Percentiles rank a stretch among this genome's conserved stretches.
These are phyloP conservation scores for Thalassiosira livingstoniorum DNA, from an alignment of 352 stramenopile genomes.

Conservation along the genomic window DNA sequence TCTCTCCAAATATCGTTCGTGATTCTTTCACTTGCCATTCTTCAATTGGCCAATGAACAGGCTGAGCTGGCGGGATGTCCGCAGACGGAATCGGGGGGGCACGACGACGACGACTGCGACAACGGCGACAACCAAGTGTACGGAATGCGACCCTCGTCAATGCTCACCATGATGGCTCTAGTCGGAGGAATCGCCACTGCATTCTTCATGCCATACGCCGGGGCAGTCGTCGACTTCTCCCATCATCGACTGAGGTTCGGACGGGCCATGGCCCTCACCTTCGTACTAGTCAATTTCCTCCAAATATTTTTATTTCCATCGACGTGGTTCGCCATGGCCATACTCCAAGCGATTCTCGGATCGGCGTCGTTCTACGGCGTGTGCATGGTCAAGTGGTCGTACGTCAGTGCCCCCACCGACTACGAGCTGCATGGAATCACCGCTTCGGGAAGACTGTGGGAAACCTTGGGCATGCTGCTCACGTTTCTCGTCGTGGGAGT, in stretches of 20 bases:
- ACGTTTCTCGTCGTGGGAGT: conserved; percentile 29
- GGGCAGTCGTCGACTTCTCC: conserved; percentile 27
- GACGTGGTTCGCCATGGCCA: conserved; percentile 30
- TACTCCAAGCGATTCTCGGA: conserved; percentile 21
- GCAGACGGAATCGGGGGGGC: conserved; percentile 18
- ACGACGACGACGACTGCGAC: conserved; percentile 21
- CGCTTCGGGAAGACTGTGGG: conserved; percentile 15
- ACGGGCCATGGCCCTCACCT: conserved; percentile 8
- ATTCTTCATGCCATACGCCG: conserved; percentile 33
- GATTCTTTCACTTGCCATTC: conserved; percentile 30
- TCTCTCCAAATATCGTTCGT: conserved; percentile 29
- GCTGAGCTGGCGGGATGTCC: conserved; percentile 4
- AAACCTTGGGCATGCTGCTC: conserved; percentile 16
- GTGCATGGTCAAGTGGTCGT: conserved; percentile 33
- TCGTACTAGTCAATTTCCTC: conserved; percentile 22
- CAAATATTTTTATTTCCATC: conserved; percentile 33
- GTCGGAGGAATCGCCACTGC: conserved; percentile 21
- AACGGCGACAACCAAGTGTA: conserved; percentile 32
- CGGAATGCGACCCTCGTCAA: conserved; percentile 23
- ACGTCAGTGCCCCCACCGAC: conserved; percentile 27
- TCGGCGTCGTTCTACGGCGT: conserved; percentile 23
- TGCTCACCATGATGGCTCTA: conserved; percentile 34
- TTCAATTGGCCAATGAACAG: conserved; percentile 17
- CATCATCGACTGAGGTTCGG: conserved; percentile 32
- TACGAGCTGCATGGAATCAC: conserved; percentile 31